Percentiles rank a stretch among this genome's conserved stretches.
phyloP scores from a whole-genome alignment of 176 grass and related monocot genomes.

The Poa pratensis region DNA sequence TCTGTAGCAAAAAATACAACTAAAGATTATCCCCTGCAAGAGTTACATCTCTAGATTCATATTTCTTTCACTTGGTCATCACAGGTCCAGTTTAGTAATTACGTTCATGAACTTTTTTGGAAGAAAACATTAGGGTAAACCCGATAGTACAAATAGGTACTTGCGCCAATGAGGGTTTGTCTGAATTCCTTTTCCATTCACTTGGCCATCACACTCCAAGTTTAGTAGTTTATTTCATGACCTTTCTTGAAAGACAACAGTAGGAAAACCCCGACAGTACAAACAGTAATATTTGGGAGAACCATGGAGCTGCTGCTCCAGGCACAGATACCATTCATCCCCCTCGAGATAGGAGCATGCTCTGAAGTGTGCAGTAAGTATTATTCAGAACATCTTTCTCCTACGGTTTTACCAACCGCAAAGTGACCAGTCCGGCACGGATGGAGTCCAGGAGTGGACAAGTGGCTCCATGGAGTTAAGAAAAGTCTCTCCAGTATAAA shows the following conservation, averaged over 20 bases:
- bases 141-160: neutral
- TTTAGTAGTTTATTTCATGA: slow-evolving; percentile 18
- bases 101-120: neutral
- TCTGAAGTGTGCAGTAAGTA: neutral
- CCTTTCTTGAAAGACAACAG: neutral
- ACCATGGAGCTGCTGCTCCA: slow-evolving; percentile 16
- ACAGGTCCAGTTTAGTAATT: slow-evolving; percentile 18
- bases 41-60: slow-evolving; percentile 1
- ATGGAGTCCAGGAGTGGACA: neutral
- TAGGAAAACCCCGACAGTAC: neutral
- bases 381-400: neutral
- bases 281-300: slow-evolving; percentile 12
- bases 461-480: slow-evolving; percentile 3
- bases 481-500: neutral
- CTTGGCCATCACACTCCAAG: neutral
- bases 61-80: slow-evolving; percentile 13
- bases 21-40: neutral
- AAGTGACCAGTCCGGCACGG: neutral
- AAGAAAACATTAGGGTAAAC: neutral
- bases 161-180: neutral
- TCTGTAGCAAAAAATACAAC: slow-evolving; percentile 16
- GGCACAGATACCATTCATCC: neutral
- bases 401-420: neutral
- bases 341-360: neutral
- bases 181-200: slow-evolving; percentile 10